phyloP scores from a whole-genome alignment of 495 filamentous ascomycete species.

The Aspergillus incahuasiensis region DNA sequence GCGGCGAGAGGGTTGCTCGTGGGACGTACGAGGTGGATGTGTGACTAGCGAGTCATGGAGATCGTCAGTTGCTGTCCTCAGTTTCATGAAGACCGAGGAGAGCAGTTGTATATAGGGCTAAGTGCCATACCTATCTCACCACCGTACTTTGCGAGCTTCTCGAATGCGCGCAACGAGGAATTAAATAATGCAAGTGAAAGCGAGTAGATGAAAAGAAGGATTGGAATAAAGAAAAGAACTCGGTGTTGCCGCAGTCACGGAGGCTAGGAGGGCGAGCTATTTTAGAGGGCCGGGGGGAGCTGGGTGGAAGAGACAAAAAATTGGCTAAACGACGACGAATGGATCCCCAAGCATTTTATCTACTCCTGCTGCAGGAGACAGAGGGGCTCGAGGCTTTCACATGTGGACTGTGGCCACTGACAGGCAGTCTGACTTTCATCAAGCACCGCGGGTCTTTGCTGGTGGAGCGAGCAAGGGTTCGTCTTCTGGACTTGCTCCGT shows the following conservation, averaged over 20 bases:
- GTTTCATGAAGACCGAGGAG: neutral
- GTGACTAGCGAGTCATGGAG: neutral
- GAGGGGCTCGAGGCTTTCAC: slow-evolving; percentile 12
- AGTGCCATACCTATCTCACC: neutral
- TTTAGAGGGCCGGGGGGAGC: neutral
- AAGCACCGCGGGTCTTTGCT: slow-evolving; percentile 16
- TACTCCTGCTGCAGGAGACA: neutral
- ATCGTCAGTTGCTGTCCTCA: neutral
- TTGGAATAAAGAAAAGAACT: slow-evolving; percentile 1
- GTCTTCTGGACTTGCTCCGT: neutral
- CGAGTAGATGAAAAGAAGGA: slow-evolving; percentile 2
- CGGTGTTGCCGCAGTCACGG: neutral
- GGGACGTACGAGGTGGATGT: slow-evolving; percentile 5
- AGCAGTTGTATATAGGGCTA: neutral
- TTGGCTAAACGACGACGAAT: neutral
- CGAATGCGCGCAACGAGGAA: neutral
- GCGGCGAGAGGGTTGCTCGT: neutral
- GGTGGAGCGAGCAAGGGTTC: slow-evolving; percentile 12
- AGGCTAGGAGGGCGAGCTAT: neutral
- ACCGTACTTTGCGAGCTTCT: neutral
- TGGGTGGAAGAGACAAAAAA: neutral
- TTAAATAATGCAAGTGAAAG: neutral
- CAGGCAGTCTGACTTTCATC: slow-evolving; percentile 1
- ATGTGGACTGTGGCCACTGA: slow-evolving; percentile 15
- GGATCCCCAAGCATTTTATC: slow-evolving; percentile 13